Percentiles rank a stretch among this genome's conserved stretches.
These are phyloP conservation scores for Psophocarpus tetragonolobus DNA, from an alignment of 306 rosid genomes.

Conservation along the genomic window DNA sequence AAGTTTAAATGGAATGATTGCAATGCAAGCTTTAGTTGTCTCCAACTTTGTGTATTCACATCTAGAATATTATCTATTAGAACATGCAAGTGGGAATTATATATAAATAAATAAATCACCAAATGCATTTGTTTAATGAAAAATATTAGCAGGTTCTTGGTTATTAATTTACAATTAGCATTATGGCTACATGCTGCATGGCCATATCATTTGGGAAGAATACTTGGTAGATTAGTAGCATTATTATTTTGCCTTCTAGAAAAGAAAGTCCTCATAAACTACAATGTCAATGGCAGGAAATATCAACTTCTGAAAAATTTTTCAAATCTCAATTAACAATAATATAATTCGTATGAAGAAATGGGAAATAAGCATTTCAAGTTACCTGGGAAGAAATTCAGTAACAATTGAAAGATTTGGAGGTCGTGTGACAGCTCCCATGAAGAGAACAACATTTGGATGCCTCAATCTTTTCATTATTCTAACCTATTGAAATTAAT, in stretches of 20 bases:
- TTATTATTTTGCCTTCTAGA: slow-evolving; percentile 9
- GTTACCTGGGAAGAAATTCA: slow-evolving; percentile 98
- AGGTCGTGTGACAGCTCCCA: slow-evolving; percentile 95
- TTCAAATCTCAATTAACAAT: slow-evolving; percentile 17
- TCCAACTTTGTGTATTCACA: not conserved
- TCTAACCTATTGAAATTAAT: slow-evolving; percentile 65
- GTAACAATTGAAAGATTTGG: slow-evolving; percentile 96
- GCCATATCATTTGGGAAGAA: not conserved
- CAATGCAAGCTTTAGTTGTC: not conserved
- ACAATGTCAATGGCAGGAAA: not conserved
- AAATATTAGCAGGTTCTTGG: not conserved
- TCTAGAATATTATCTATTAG: slow-evolving; percentile 9
- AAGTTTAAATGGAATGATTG: not conserved
- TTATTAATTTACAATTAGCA: not conserved
- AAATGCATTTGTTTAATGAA: not conserved
- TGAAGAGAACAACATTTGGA: slow-evolving; percentile 99
- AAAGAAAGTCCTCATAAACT: not conserved
- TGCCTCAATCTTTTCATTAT: slow-evolving; percentile 94
- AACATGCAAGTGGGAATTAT: not conserved
- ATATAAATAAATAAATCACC: not conserved
- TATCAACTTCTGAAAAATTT: slow-evolving; percentile 23
- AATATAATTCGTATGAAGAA: slow-evolving; percentile 15
- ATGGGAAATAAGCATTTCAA: slow-evolving; percentile 29
- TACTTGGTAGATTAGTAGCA: slow-evolving; percentile 8
- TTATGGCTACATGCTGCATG: not conserved